Percentiles rank a stretch among this genome's conserved stretches.
phyloP scores from a whole-genome alignment of 2,329 filamentous ascomycete species.

The Fusarium chuoi region DNA sequence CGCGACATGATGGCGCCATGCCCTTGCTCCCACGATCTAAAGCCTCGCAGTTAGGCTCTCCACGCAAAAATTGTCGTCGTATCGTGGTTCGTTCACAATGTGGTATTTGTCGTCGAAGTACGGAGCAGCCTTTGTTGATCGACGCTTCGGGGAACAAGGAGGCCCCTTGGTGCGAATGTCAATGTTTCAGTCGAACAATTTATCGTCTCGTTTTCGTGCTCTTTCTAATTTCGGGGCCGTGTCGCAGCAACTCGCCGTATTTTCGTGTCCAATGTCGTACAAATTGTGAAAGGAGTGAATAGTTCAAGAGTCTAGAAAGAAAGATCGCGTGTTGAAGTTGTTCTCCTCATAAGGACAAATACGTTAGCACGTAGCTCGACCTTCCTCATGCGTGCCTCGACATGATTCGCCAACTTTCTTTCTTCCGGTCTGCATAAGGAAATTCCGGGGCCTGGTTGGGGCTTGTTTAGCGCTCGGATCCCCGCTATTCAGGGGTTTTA shows the following conservation, averaged over 20 bases:
- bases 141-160: constrained; percentile 28
- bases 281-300: constrained; percentile 1
- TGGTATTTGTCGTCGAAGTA: background rate
- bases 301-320: background rate
- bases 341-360: constrained; percentile 28
- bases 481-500: constrained; percentile 35
- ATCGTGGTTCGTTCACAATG: background rate
- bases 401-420: constrained; percentile 26
- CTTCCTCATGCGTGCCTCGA: constrained; percentile 7
- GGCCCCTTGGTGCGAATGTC: constrained; percentile 24
- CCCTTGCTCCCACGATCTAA: constrained; percentile 19
- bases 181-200: constrained; percentile 3
- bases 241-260: background rate
- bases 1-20: constrained; percentile 48
- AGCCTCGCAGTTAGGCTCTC: background rate
- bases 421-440: constrained; percentile 16
- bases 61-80: background rate
- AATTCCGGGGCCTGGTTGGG: constrained; percentile 29
- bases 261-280: background rate
- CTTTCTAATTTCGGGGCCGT: background rate
- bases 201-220: background rate
- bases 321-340: constrained; percentile 19
- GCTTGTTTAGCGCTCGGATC: constrained; percentile 29
- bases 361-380: constrained; percentile 11
- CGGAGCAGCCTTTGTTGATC: constrained; percentile 14